Percentiles rank a stretch among this genome's conserved stretches.
phyloP scores from a whole-genome alignment of 352 stramenopile species.

The Phytopythium oedochilum region DNA sequence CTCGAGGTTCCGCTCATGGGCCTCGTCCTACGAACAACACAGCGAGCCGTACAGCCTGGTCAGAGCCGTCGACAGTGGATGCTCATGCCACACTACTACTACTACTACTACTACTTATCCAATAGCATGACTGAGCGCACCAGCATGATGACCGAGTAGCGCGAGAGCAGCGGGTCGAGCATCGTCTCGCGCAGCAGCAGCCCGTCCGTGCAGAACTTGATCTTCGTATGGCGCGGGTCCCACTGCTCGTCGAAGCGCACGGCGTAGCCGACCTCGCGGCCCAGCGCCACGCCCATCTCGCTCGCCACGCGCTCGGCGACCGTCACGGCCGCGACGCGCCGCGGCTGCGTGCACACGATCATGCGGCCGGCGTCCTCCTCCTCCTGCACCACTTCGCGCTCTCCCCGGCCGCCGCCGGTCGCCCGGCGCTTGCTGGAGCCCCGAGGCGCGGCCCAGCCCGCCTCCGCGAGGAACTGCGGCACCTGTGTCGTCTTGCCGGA shows the following conservation, averaged over 20 bases:
- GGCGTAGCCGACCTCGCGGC: conserved; percentile 94
- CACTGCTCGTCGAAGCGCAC: conserved; percentile 99
- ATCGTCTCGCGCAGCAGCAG: conserved; percentile 97
- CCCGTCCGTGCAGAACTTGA: conserved; percentile 99
- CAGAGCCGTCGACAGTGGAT: no score
- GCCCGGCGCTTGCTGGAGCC: background rate
- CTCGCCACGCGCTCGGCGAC: conserved; percentile 96
- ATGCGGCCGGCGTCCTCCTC: conserved; percentile 17
- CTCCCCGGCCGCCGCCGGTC: background rate
- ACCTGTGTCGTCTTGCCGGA: conserved; percentile 93
- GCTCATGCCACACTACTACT: no score
- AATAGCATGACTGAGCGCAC: conserved; percentile 13
- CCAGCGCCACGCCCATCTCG: conserved; percentile 94
- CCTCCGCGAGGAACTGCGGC: conserved; percentile 89
- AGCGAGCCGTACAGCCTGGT: no score
- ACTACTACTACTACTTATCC: background rate
- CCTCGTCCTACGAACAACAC: conserved; percentile 70
- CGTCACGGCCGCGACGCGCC: conserved; percentile 97
- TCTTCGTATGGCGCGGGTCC: conserved; percentile 79
- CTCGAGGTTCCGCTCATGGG: conserved; percentile 92
- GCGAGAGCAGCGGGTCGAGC: conserved; percentile 67
- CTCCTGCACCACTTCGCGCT: no score
- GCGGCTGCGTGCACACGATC: conserved; percentile 91
- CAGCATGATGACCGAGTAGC: conserved; percentile 82
- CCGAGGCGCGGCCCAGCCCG: conserved; percentile 67